Percentiles rank a stretch among this genome's conserved stretches.
These are phyloP conservation scores for Galerina marginata DNA, from an alignment of 768 basidiomycete species.

Conservation along the genomic window DNA sequence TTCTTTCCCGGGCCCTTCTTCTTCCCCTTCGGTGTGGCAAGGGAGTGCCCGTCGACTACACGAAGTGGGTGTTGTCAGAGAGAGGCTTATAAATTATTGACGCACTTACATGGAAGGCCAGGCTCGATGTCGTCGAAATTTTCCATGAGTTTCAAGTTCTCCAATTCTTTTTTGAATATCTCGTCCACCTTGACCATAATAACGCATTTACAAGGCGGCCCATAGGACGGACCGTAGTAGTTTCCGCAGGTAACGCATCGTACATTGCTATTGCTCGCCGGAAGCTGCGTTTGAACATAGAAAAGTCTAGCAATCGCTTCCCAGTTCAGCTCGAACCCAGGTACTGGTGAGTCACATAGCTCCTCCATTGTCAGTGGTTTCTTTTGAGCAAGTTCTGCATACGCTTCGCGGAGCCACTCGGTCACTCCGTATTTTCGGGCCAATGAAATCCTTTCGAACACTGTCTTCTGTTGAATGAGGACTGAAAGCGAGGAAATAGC, in stretches of 20 bases:
- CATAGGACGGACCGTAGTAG: neutral
- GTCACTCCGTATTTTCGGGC: conserved; percentile 1
- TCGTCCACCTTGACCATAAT: neutral
- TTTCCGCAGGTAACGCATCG: neutral
- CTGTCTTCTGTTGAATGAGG: neutral
- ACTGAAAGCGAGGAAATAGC: neutral
- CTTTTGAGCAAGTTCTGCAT: conserved; percentile 1
- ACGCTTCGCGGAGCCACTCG: conserved; percentile 5
- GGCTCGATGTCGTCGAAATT: too few relatives aligned
- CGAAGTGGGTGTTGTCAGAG: too few relatives aligned
- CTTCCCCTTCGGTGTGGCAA: too few relatives aligned
- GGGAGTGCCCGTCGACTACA: too few relatives aligned
- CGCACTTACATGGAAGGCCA: too few relatives aligned
- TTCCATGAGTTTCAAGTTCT: too few relatives aligned
- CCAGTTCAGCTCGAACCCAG: neutral
- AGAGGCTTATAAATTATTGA: too few relatives aligned
- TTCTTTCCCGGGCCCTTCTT: too few relatives aligned
- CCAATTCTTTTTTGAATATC: neutral
- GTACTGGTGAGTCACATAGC: too few relatives aligned
- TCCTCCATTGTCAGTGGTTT: neutral
- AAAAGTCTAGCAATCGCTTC: conserved; percentile 10
- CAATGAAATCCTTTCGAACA: conserved; percentile 1
- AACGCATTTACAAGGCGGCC: neutral
- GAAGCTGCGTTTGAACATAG: neutral
- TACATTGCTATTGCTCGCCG: neutral